phyloP scores from a whole-genome alignment of 345 rosid species.

The Trapa bicornis region DNA sequence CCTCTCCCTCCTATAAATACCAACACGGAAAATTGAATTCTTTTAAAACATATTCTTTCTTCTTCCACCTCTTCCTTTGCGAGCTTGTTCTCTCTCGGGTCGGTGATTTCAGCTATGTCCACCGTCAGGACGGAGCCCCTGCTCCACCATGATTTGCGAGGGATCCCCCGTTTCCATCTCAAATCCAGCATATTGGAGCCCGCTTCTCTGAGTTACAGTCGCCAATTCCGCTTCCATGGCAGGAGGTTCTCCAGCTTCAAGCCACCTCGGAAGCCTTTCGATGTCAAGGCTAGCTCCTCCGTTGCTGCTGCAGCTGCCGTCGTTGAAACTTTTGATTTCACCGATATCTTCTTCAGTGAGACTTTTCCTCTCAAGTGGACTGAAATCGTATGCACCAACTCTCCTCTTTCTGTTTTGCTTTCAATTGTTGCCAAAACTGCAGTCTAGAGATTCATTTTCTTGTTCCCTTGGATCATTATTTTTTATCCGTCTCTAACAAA shows the following conservation, averaged over 20 bases:
- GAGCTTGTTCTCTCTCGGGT: background rate
- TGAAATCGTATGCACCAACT: conserved; percentile 29
- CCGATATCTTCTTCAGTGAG: conserved; percentile 35
- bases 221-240: conserved; percentile 15
- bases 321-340: conserved; percentile 26
- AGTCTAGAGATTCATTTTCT: background rate
- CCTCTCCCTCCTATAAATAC: background rate
- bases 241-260: conserved; percentile 17
- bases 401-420: background rate
- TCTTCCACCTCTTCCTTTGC: background rate
- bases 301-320: conserved; percentile 22
- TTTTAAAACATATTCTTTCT: background rate
- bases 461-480: background rate
- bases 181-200: conserved; percentile 9
- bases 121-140: conserved; percentile 30
- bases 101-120: conserved; percentile 29
- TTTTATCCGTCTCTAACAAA: background rate
- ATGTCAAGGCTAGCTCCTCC: conserved; percentile 33
- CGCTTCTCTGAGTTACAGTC: conserved; percentile 14
- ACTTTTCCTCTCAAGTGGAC: conserved; percentile 48
- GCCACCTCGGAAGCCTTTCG: conserved; percentile 10
- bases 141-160: conserved; percentile 18
- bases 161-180: conserved; percentile 7
- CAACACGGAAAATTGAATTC: background rate
- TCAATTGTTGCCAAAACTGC: background rate